phyloP scores from a whole-genome alignment of 139 green algal species.

The Spirogloea muscicola region DNA sequence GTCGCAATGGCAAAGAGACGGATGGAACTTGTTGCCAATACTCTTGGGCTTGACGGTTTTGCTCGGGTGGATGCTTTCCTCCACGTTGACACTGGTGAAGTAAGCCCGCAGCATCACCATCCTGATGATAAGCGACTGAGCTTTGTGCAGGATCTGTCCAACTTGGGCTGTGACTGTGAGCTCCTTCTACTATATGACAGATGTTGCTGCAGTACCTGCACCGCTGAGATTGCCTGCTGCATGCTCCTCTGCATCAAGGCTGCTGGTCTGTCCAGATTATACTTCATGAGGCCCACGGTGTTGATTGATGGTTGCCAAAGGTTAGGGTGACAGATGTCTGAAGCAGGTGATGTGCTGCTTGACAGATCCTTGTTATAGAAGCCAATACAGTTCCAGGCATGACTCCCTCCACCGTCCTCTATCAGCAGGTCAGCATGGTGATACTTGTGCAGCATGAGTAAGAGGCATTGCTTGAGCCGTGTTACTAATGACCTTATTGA shows the following conservation, averaged over 20 bases:
- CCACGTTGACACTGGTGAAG: constrained; percentile 59
- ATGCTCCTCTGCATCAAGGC: not conserved
- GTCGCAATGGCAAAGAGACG: constrained; percentile 15
- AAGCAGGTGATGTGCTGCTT: not conserved
- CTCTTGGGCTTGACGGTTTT: constrained; percentile 61
- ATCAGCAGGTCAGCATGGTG: constrained; percentile 49
- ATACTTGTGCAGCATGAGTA: not conserved
- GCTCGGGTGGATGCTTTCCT: constrained; percentile 63
- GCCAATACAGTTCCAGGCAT: constrained; percentile 62
- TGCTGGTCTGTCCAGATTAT: not conserved
- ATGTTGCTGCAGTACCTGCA: not conserved
- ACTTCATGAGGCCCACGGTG: not conserved
- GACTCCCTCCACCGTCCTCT: constrained; percentile 56
- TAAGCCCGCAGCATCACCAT: not conserved
- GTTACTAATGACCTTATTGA: not conserved
- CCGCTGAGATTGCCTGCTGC: not conserved
- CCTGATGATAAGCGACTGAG: not conserved
- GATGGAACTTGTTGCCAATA: constrained; percentile 53
- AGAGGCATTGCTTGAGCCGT: no score
- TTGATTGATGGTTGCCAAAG: not conserved
- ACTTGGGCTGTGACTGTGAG: not conserved
- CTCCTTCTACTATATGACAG: not conserved
- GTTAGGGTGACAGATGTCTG: not conserved
- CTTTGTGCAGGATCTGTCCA: not conserved
- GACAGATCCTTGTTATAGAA: constrained; percentile 64